Evolutionary conservation across 805 yeast species (phyloP).

Genomic region (Candida ovalis): DNA sequence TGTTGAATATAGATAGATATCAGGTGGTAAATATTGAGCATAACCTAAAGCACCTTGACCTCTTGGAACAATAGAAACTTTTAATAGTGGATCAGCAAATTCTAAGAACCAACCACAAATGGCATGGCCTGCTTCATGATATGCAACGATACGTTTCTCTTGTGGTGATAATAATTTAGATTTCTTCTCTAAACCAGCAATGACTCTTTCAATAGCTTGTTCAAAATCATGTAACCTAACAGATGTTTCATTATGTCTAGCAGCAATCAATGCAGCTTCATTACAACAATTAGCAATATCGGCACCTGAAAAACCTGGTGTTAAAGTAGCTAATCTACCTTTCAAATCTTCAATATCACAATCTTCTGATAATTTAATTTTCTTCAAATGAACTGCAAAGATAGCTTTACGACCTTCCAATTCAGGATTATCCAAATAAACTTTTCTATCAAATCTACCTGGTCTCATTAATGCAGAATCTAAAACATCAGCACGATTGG

Average conservation of each 20-base stretch:
- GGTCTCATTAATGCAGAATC: constrained; percentile 91
- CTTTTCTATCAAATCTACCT: constrained; percentile 91
- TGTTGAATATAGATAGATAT: constrained; percentile 71
- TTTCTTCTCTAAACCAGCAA: constrained; percentile 90
- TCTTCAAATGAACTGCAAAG: constrained; percentile 72
- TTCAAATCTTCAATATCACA: constrained; percentile 56
- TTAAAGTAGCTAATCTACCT: constrained; percentile 84
- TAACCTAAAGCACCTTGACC: constrained; percentile 96
- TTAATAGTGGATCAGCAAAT: constrained; percentile 85
- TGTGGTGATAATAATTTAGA: constrained; percentile 73
- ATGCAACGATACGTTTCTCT: constrained; percentile 83
- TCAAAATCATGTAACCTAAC: constrained; percentile 78
- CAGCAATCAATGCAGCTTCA: constrained; percentile 92
- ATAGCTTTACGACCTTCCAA: constrained; percentile 86
- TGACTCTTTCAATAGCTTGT: constrained; percentile 88
- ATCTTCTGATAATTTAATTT: constrained; percentile 46
- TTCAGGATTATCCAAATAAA: constrained; percentile 82
- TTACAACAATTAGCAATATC: constrained; percentile 94
- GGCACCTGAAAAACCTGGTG: constrained; percentile 96
- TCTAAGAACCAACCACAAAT: constrained; percentile 90
- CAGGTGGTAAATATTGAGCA: constrained; percentile 92
- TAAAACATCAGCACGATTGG: constrained; percentile 86
- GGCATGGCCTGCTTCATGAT: constrained; percentile 97
- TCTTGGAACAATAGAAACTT: constrained; percentile 92
- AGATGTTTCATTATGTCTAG: constrained; percentile 60